Evolutionary conservation across 2,329 filamentous ascomycete species (phyloP).

Genomic region (Curvularia sp.): DNA sequence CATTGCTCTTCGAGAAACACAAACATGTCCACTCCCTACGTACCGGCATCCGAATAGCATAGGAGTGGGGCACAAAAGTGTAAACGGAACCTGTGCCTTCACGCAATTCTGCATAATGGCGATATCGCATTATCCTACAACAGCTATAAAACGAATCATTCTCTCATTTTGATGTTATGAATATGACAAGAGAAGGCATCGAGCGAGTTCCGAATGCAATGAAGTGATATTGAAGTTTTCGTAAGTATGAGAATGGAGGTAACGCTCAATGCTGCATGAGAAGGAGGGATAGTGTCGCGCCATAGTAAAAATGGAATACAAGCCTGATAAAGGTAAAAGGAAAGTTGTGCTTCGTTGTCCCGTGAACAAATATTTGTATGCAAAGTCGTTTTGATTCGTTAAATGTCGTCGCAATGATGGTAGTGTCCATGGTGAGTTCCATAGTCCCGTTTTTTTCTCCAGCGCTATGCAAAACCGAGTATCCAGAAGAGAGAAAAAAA

Average conservation of each 20-base stretch:
- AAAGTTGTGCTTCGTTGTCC: background rate
- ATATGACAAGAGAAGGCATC: background rate
- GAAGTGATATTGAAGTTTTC: background rate
- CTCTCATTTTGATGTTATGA: background rate
- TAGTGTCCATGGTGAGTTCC: background rate
- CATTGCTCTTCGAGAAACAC: background rate
- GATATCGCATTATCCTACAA: background rate
- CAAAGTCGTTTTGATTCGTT: slow-evolving; percentile 1
- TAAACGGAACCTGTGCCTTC: background rate
- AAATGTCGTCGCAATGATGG: slow-evolving; percentile 4
- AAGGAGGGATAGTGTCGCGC: background rate
- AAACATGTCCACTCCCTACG: background rate
- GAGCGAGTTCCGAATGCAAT: background rate
- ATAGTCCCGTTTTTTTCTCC: background rate
- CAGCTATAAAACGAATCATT: background rate
- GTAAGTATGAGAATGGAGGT: background rate
- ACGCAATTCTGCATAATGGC: background rate
- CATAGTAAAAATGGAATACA: background rate
- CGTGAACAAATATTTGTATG: background rate
- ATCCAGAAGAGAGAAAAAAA: background rate
- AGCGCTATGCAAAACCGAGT: slow-evolving; percentile 12
- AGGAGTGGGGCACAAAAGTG: background rate
- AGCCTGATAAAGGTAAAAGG: background rate
- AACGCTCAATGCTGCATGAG: background rate
- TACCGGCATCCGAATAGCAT: background rate